Evolutionary conservation across 345 rosid genomes (phyloP).

Genomic region (Acer saccharum): DNA sequence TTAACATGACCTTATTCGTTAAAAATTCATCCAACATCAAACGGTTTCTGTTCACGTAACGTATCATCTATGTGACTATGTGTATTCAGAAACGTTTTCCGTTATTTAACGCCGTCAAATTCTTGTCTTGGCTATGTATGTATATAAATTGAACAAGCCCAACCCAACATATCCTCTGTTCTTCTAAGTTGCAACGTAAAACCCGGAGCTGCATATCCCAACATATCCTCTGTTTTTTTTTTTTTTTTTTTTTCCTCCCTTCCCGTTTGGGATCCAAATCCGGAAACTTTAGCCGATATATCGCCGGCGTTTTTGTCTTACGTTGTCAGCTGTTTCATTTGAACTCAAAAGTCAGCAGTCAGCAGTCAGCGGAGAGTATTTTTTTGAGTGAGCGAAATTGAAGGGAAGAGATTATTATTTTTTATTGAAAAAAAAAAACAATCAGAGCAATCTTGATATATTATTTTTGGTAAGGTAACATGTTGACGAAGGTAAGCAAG

Average conservation of each 20-base stretch:
- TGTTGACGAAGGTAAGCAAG: neutral
- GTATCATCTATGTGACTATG: neutral
- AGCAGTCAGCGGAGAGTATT: neutral
- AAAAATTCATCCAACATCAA: neutral
- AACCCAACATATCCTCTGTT: conserved; percentile 1
- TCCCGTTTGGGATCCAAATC: conserved; percentile 26
- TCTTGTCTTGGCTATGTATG: neutral
- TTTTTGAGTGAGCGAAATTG: conserved; percentile 12
- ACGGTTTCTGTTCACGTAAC: conserved; percentile 16
- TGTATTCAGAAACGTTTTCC: conserved; percentile 20
- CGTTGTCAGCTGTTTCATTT: neutral
- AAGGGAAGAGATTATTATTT: conserved; percentile 14
- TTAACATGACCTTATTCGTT: neutral
- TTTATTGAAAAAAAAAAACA: neutral
- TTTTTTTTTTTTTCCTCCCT: neutral
- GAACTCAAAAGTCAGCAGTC: neutral
- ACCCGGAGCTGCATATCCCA: conserved; percentile 33
- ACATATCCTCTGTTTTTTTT: neutral
- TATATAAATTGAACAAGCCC: conserved; percentile 38
- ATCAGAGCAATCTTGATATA: too few relatives aligned
- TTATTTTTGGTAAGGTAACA: too few relatives aligned
- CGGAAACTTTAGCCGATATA: conserved; percentile 6
- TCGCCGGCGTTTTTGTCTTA: conserved; percentile 26
- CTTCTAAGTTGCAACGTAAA: conserved; percentile 21
- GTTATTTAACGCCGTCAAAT: conserved; percentile 60